Conservation (phyloP, 75 land plant species). For the Sequoiadendron giganteum region DNA sequence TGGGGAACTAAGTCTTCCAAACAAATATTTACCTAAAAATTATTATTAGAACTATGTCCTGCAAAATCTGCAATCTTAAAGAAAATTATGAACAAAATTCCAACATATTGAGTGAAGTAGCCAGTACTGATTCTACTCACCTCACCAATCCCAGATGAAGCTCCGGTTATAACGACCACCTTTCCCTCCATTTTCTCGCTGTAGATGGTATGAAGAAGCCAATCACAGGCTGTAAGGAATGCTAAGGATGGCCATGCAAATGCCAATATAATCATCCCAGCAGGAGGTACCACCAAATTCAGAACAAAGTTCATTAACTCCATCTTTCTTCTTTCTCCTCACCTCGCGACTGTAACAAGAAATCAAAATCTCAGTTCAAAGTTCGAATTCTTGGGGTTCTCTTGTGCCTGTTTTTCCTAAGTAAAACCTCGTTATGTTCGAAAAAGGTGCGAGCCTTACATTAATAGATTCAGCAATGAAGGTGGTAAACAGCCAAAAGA, state of each 20-base stretch:
- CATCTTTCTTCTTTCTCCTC: conserved; percentile 26
- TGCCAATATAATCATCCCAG: conserved; percentile 58
- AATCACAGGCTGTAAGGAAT: conserved; percentile 44
- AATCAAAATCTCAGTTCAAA: background rate
- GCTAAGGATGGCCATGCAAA: conserved; percentile 73
- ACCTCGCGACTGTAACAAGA: background rate
- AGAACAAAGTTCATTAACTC: conserved; percentile 57
- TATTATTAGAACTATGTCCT: background rate
- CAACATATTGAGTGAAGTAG: background rate
- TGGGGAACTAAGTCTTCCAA: background rate
- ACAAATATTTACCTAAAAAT: background rate
- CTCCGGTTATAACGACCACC: conserved; percentile 89
- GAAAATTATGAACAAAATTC: background rate
- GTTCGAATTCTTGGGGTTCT: background rate
- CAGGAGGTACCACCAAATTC: conserved; percentile 68
- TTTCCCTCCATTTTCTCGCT: conserved; percentile 64
- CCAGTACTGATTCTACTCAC: conserved; percentile 18
- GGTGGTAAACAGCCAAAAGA: background rate
- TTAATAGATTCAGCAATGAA: background rate
- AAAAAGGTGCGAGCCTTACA: background rate
- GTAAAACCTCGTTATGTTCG: background rate
- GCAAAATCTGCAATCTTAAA: background rate
- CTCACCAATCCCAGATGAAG: conserved; percentile 95
- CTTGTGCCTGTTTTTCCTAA: background rate
- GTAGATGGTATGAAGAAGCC: conserved; percentile 37